phyloP scores from a whole-genome alignment of 805 yeast species.

The Saccharomyces paradoxus region DNA sequence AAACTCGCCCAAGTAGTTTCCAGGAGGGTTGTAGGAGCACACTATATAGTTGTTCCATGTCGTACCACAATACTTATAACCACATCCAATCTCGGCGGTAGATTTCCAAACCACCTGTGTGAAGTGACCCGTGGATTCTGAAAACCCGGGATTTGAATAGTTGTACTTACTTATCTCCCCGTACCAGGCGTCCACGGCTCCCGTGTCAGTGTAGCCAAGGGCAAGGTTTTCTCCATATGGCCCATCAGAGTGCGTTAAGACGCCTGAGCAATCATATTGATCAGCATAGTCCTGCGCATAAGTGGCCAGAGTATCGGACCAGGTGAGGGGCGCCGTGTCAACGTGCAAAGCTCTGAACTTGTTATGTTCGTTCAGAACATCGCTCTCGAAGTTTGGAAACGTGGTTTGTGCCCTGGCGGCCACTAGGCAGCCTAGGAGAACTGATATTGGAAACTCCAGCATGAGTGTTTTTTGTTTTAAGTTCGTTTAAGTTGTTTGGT shows the following conservation, averaged over 20 bases:
- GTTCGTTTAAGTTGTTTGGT: neutral
- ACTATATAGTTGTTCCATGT: conserved; percentile 55
- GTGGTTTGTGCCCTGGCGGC: neutral
- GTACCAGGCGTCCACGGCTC: conserved; percentile 72
- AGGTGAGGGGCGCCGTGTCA: conserved; percentile 34
- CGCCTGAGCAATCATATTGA: conserved; percentile 46
- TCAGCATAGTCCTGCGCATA: conserved; percentile 54
- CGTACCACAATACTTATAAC: conserved; percentile 48
- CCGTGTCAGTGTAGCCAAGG: conserved; percentile 49
- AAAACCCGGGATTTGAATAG: conserved; percentile 41
- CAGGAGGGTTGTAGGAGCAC: conserved; percentile 72
- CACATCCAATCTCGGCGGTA: conserved; percentile 69
- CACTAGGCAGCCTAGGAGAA: conserved; percentile 21
- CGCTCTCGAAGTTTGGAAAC: conserved; percentile 14
- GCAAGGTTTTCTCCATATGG: conserved; percentile 79
- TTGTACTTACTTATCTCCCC: conserved; percentile 50
- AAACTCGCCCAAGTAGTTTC: conserved; percentile 55
- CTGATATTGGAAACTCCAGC: conserved; percentile 6
- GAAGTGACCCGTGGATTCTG: conserved; percentile 62
- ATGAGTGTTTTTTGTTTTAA: neutral
- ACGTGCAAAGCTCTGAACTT: conserved; percentile 46
- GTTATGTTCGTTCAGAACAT: conserved; percentile 55
- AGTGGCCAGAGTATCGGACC: conserved; percentile 47
- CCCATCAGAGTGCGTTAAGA: conserved; percentile 59
- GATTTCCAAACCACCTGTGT: conserved; percentile 77